A percentile compares a stretch with the other conserved stretches of the same genome.
phyloP scores from a whole-genome alignment of 495 filamentous ascomycete genomes.

The Aspergillus bridgeri region DNA sequence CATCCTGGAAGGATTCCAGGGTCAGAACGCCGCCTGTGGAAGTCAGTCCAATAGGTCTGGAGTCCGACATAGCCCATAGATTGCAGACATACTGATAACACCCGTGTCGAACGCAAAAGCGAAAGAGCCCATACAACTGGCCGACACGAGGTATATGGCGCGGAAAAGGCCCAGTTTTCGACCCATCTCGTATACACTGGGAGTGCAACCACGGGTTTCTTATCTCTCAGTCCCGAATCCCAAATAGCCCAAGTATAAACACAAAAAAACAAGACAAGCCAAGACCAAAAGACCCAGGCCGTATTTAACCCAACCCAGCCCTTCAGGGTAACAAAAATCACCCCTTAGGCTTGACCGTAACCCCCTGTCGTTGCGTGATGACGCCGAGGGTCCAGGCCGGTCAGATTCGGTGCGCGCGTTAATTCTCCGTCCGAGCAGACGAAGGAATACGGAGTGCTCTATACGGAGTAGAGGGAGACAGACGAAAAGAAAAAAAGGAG shows the following conservation, averaged over 20 bases:
- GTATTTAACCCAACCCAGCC: background rate
- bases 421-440: background rate
- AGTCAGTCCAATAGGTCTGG: background rate
- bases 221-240: background rate
- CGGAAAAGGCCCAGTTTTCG: slow-evolving; percentile 31
- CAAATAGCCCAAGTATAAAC: background rate
- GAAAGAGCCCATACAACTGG: slow-evolving; percentile 40
- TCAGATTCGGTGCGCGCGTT: background rate
- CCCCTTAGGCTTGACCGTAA: too few relatives aligned
- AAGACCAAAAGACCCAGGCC: background rate
- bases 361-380: background rate
- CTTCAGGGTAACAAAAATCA: background rate
- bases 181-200: slow-evolving; percentile 24
- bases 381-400: too few relatives aligned
- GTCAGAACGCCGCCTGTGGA: slow-evolving; percentile 35
- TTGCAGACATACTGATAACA: slow-evolving; percentile 30
- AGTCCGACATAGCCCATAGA: background rate
- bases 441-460: too few relatives aligned
- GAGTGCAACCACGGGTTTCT: too few relatives aligned
- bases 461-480: too few relatives aligned
- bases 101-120: slow-evolving; percentile 40
- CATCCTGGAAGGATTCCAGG: slow-evolving; percentile 35
- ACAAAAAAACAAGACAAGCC: background rate
- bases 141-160: slow-evolving; percentile 33
- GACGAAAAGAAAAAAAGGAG: too few relatives aligned